Evolutionary conservation across 2,329 filamentous ascomycete species (phyloP), one percentile per base, ranked within the genome.

Genomic region (Exophiala lecanii-corni): DNA sequence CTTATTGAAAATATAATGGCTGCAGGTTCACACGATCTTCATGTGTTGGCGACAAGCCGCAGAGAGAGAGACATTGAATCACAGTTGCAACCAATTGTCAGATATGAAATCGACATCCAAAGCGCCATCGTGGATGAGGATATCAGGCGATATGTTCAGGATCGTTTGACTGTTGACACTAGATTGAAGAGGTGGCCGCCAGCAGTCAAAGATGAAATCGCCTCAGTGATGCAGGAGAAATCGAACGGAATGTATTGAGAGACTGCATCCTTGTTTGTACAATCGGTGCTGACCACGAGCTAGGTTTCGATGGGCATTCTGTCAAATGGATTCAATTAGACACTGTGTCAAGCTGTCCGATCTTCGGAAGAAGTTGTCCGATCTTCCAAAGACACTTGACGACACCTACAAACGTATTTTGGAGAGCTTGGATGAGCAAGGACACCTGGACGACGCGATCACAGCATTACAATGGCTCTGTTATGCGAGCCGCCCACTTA

Each of bases 261-360:
- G 5, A 5, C 6, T 36, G 15, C 13, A 30, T 17, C 7, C n/a
- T 5, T 26, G 12, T 17, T 26, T 26, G 23, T 26, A 12, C 6
- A 26, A 26, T 26, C 9, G 6, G 35, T 26, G 12, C 18, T 35
- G 33, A 26, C 13, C 13, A 31, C 23, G 15, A 25, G 21, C 15
- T 31, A 58, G 51, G 55, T 59, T 60, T 47, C 48, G 55, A 9
- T 59, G 54, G 56, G 56, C 52, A 10, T 45, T 41, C 34, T 59
- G 57, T 28, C 55, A 59, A 30, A 45, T 61, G 23, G 54, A 57
- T 20, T 45, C 43, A 13, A 45, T 61, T 20, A 30, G 52, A 34
- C 44, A 45, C 2, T 57, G 53, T 41, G 30, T 50, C 5, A 46
- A 47, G 26, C 41, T 44, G 6, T 39, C 18, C 12, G 41, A 35